Evolutionary conservation across 352 stramenopile genomes (phyloP).

Genomic region (Globisporangium recalcitrans): DNA sequence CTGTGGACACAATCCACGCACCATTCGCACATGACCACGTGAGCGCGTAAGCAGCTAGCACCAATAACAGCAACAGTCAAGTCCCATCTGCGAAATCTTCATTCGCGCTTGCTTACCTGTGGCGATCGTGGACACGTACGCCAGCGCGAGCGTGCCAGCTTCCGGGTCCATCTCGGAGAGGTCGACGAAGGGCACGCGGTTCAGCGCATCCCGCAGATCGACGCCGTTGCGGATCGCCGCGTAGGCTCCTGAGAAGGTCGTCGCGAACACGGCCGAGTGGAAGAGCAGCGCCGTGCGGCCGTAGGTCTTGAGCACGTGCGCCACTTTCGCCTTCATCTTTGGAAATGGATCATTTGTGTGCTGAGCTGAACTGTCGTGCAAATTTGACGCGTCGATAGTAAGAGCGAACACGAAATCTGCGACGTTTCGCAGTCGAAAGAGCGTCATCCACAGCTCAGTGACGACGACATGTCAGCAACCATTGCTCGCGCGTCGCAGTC

Average conservation of each 20-base stretch:
- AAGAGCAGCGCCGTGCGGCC: slow-evolving; percentile 92
- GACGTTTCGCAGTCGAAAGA: slow-evolving; percentile 1
- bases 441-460: background rate
- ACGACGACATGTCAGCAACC: background rate
- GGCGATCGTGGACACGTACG: slow-evolving; percentile 92
- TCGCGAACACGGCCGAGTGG: slow-evolving; percentile 90
- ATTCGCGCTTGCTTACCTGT: slow-evolving; percentile 28
- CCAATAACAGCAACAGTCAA: background rate
- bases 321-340: slow-evolving; percentile 54
- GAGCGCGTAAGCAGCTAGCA: too few species aligned
- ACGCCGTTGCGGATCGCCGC: slow-evolving; percentile 60
- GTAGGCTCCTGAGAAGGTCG: slow-evolving; percentile 90
- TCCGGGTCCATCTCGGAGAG: slow-evolving; percentile 63
- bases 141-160: slow-evolving; percentile 60
- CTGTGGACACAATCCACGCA: slow-evolving; percentile 12
- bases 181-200: slow-evolving; percentile 68
- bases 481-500: slow-evolving; percentile 3
- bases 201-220: slow-evolving; percentile 49
- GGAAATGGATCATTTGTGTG: background rate
- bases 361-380: background rate
- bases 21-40: background rate
- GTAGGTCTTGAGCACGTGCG: slow-evolving; percentile 90
- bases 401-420: background rate
- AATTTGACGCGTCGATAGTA: slow-evolving; percentile 3
- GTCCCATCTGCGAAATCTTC: background rate